phyloP scores from a whole-genome alignment of 2,329 filamentous ascomycete species.

The Capronia coronata region DNA sequence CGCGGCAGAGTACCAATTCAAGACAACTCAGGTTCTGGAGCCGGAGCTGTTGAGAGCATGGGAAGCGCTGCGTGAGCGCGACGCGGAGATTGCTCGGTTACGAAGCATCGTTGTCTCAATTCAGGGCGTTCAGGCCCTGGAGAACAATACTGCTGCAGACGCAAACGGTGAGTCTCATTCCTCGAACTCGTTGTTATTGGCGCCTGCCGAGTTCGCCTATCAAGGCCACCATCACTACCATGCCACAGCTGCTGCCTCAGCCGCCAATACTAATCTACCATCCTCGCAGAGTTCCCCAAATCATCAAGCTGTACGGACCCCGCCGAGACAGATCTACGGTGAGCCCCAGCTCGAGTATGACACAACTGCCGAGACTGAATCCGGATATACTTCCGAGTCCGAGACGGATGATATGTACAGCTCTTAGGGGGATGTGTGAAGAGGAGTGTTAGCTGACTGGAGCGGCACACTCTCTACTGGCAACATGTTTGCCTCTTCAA shows the following conservation, averaged over 20 bases:
- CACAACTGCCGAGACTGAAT: too few species aligned
- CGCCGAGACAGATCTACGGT: not conserved
- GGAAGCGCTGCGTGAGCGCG: not conserved
- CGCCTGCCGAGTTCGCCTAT: not conserved
- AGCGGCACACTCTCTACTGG: too few species aligned
- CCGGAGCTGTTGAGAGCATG: not conserved
- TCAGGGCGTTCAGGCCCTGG: not conserved
- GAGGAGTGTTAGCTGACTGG: too few species aligned
- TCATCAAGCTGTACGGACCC: not conserved
- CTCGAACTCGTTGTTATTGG: too few species aligned
- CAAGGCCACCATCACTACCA: not conserved
- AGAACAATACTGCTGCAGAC: not conserved
- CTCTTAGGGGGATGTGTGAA: too few species aligned
- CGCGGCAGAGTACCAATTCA: not conserved
- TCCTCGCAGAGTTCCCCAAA: not conserved
- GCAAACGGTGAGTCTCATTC: not conserved
- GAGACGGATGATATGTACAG: too few species aligned
- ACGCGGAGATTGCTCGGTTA: constrained; percentile 1
- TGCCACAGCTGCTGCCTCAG: too few species aligned
- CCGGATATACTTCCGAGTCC: too few species aligned
- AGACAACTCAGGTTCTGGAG: not conserved
- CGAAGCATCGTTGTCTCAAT: not conserved
- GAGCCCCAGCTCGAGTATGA: too few species aligned
- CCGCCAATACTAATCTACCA: not conserved
- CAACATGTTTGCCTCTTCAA: too few species aligned